phyloP scores from a whole-genome alignment of 2,329 filamentous ascomycete genomes.

The Pseudomassariella vexata region DNA sequence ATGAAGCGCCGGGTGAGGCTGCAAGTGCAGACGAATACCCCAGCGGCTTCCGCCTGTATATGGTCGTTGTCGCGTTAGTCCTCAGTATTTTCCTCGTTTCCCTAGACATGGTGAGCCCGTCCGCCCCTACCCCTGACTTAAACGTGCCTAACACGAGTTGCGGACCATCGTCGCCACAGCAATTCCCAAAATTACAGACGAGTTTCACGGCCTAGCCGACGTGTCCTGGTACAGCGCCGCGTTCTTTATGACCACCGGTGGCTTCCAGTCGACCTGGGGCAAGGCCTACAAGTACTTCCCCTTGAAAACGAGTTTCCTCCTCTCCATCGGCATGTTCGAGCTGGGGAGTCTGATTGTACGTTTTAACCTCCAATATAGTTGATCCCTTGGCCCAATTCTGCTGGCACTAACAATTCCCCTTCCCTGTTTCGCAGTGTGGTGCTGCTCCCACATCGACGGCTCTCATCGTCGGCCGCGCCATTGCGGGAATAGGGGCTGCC shows the following conservation, averaged over 20 bases:
- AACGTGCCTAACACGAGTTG: no score
- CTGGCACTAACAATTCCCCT: no score
- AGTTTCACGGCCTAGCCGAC: conserved; percentile 45
- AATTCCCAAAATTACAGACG: conserved; percentile 49
- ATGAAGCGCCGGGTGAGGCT: no score
- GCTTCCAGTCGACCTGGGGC: conserved; percentile 39
- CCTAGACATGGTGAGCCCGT: conserved; percentile 8
- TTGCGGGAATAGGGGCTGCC: conserved; percentile 6
- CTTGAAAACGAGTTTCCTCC: conserved; percentile 9
- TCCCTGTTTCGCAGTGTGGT: no score
- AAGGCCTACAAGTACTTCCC: conserved; percentile 43
- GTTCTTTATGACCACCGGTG: conserved; percentile 43
- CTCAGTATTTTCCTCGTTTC: conserved; percentile 9
- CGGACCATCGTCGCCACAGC: conserved; percentile 26
- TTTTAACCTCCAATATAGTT: conserved; percentile 31
- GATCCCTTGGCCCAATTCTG: conserved; percentile 41
- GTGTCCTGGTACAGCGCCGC: conserved; percentile 56
- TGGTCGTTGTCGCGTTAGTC: conserved; percentile 5
- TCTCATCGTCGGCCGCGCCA: conserved; percentile 7
- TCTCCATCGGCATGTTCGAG: conserved; percentile 11
- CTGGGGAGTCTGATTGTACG: conserved; percentile 19
- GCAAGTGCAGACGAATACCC: conserved; percentile 9
- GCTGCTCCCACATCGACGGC: conserved; percentile 6
- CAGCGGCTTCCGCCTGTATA: conserved; percentile 3
- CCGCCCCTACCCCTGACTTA: no score